Evolutionary conservation across 2,329 filamentous ascomycete species (phyloP).

Genomic region (Stachybotrys echinatus): DNA sequence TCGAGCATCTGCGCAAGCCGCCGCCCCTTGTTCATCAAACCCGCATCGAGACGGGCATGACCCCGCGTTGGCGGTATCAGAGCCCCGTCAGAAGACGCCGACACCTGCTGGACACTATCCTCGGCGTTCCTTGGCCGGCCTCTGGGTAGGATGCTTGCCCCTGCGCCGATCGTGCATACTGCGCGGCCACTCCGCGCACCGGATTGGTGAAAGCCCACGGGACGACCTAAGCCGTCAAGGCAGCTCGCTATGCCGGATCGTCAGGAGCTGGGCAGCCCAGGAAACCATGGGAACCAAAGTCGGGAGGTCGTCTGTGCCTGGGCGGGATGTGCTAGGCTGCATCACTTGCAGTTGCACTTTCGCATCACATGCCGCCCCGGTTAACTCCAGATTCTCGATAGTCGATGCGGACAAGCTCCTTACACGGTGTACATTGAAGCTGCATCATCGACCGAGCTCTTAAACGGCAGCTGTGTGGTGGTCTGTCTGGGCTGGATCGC

Average conservation of each 20-base stretch:
- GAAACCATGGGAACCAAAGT: background rate
- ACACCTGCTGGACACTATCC: background rate
- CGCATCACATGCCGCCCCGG: too few relatives aligned
- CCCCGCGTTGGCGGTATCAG: too few relatives aligned
- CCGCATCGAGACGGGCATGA: background rate
- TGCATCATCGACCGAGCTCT: too few relatives aligned
- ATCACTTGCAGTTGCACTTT: too few relatives aligned
- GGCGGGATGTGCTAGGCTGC: too few relatives aligned
- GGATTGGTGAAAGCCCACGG: background rate
- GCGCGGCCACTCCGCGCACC: background rate
- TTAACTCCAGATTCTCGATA: too few relatives aligned
- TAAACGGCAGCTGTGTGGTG: too few relatives aligned
- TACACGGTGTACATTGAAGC: too few relatives aligned
- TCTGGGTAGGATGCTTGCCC: background rate
- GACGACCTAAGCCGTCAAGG: background rate
- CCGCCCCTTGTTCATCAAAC: background rate
- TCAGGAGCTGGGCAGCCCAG: background rate
- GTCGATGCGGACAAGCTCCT: too few relatives aligned
- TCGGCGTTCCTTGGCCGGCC: background rate
- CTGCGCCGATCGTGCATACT: background rate
- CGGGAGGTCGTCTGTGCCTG: background rate
- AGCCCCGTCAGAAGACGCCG: background rate
- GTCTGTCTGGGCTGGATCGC: too few relatives aligned
- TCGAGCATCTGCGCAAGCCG: background rate
- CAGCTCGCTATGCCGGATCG: background rate